A percentile compares a stretch with the other conserved stretches of the same genome.
phyloP scores from a whole-genome alignment of 768 basidiomycete genomes.

The Xerocomellus chrysenteron region DNA sequence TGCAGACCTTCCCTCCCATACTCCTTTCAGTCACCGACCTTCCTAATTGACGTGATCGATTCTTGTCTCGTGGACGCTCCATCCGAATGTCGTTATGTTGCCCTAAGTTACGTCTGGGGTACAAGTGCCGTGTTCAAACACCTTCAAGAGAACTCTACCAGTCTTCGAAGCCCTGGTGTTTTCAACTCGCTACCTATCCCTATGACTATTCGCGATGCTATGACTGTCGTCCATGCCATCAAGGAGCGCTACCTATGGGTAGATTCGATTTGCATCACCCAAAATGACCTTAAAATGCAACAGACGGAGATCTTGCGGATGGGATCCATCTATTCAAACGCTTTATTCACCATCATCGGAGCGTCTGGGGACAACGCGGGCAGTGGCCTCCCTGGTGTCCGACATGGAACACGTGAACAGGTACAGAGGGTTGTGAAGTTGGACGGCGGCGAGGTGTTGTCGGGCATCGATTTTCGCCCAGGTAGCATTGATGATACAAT shows the following conservation, averaged over 20 bases:
- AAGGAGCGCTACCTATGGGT: constrained; percentile 28
- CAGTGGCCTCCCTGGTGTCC: constrained; percentile 12
- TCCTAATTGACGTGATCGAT: constrained; percentile 12
- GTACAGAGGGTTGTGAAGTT: constrained; percentile 12
- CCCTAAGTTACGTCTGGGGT: constrained; percentile 27
- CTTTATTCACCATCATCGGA: constrained; percentile 21
- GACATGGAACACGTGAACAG: background rate
- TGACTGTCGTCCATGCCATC: constrained; percentile 14
- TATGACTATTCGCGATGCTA: constrained; percentile 21
- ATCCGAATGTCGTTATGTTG: constrained; percentile 15
- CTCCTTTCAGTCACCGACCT: background rate
- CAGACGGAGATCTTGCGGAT: constrained; percentile 20
- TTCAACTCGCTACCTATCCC: constrained; percentile 7
- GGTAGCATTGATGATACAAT: background rate
- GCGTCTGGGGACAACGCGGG: constrained; percentile 10
- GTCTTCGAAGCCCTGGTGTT: background rate
- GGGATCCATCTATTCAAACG: constrained; percentile 17
- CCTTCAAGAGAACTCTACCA: background rate
- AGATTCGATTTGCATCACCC: constrained; percentile 25
- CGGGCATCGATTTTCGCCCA: no score
- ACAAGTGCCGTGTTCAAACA: constrained; percentile 3
- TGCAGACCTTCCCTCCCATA: background rate
- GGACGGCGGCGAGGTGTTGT: background rate
- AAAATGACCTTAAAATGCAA: constrained; percentile 16
- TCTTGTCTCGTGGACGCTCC: constrained; percentile 19